Conservation (phyloP, 495 filamentous ascomycete species). For the Chaetomium fimeti region DNA sequence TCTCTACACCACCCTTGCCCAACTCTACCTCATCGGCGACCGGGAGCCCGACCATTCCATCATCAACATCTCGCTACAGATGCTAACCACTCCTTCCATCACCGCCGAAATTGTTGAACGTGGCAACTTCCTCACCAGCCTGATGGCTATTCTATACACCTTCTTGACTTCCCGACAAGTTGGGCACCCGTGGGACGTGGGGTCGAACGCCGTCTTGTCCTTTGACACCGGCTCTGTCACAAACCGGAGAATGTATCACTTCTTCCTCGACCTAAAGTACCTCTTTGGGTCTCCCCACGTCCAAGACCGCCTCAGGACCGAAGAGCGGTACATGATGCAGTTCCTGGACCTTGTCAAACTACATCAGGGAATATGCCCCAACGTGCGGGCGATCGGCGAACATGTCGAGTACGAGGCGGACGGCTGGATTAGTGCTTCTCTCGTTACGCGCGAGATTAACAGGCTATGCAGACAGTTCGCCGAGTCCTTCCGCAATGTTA, state of each 20-base stretch:
- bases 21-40: constrained; percentile 94
- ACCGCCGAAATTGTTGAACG: constrained; percentile 89
- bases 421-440: constrained; percentile 92
- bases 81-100: constrained; percentile 94
- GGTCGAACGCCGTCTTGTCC: constrained; percentile 76
- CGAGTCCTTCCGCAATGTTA: constrained; percentile 72
- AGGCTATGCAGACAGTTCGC: constrained; percentile 83
- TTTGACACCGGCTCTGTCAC: constrained; percentile 92
- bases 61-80: constrained; percentile 93
- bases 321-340: constrained; percentile 84
- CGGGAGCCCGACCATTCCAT: constrained; percentile 97
- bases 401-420: constrained; percentile 98
- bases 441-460: constrained; percentile 94
- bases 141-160: constrained; percentile 95
- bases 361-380: constrained; percentile 95
- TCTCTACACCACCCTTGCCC: constrained; percentile 87
- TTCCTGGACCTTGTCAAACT: constrained; percentile 94
- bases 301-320: constrained; percentile 73
- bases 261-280: constrained; percentile 89
- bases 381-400: constrained; percentile 84
- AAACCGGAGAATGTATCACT: constrained; percentile 93
- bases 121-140: constrained; percentile 93
- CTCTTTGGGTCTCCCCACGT: constrained; percentile 85
- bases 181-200: constrained; percentile 83
- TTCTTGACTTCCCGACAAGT: constrained; percentile 96